A percentile compares a stretch with the other conserved stretches of the same genome.
These are phyloP conservation scores for Trifolium subterraneum DNA, from an alignment of 306 rosid species.

Conservation along the genomic window DNA sequence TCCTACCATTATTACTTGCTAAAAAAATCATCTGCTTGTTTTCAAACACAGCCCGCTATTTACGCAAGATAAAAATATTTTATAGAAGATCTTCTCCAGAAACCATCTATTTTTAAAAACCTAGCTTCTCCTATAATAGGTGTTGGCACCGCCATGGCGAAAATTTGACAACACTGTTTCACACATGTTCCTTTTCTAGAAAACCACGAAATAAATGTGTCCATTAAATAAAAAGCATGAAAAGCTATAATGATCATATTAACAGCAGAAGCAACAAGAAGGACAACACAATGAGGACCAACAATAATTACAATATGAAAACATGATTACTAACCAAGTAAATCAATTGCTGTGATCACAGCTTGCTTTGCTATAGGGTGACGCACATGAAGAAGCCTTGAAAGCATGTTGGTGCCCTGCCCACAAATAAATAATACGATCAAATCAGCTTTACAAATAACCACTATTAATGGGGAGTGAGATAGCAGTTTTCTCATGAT, in stretches of 20 bases:
- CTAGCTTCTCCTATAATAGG: neutral
- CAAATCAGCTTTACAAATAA: conserved; percentile 36
- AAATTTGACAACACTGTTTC: conserved; percentile 1
- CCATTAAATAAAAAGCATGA: conserved; percentile 8
- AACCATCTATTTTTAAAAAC: neutral
- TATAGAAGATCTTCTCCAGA: neutral
- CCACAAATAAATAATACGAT: conserved; percentile 35
- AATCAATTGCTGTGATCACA: conserved; percentile 93
- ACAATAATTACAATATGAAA: conserved; percentile 16
- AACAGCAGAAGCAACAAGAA: conserved; percentile 30
- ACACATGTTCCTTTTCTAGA: conserved; percentile 16
- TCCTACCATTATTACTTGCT: too few relatives aligned
- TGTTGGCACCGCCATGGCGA: neutral
- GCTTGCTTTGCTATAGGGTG: conserved; percentile 96
- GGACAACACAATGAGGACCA: neutral
- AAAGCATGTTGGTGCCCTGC: conserved; percentile 96
- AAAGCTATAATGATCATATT: conserved; percentile 6
- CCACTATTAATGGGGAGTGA: conserved; percentile 13
- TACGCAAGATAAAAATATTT: neutral
- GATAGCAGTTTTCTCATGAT: conserved; percentile 7
- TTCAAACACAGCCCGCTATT: neutral
- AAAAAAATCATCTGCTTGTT: neutral
- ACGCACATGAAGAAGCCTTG: conserved; percentile 92
- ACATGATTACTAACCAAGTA: conserved; percentile 67
- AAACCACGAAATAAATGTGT: conserved; percentile 18